These are phyloP conservation scores for Penicillium sp. DNA, from an alignment of 2,329 filamentous ascomycete genomes.

Conservation along the genomic window DNA sequence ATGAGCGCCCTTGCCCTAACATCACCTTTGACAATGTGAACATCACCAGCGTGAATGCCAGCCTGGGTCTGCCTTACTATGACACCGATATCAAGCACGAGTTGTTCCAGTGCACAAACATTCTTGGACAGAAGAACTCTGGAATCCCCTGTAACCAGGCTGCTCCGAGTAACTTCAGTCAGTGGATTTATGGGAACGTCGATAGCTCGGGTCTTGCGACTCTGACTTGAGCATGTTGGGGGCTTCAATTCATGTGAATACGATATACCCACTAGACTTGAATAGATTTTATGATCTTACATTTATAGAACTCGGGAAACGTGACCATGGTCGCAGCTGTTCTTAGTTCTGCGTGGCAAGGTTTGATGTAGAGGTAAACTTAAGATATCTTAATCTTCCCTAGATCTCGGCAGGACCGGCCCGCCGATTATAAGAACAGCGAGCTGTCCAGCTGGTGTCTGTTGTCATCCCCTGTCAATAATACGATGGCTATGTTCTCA, in stretches of 20 bases:
- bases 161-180: constrained; percentile 26
- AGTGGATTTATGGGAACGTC: constrained; percentile 8
- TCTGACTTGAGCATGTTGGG: neutral
- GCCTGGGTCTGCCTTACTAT: constrained; percentile 29
- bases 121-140: constrained; percentile 25
- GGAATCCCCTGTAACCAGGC: constrained; percentile 30
- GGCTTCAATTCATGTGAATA: neutral
- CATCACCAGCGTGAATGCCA: constrained; percentile 44
- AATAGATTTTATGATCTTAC: neutral
- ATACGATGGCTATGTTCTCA: too few species aligned
- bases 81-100: constrained; percentile 32
- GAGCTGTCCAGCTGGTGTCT: too few species aligned
- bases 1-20: constrained; percentile 45
- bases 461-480: too few species aligned
- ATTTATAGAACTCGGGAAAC: too few species aligned
- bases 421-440: too few species aligned
- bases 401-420: too few species aligned
- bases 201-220: constrained; percentile 1
- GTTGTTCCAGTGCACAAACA: constrained; percentile 47
- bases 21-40: constrained; percentile 50
- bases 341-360: too few species aligned
- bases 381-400: too few species aligned
- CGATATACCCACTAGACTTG: neutral
- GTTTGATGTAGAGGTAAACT: too few species aligned
- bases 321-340: too few species aligned